Conservation (phyloP, 495 filamentous ascomycete genomes). For the Neurospora pannonica region DNA sequence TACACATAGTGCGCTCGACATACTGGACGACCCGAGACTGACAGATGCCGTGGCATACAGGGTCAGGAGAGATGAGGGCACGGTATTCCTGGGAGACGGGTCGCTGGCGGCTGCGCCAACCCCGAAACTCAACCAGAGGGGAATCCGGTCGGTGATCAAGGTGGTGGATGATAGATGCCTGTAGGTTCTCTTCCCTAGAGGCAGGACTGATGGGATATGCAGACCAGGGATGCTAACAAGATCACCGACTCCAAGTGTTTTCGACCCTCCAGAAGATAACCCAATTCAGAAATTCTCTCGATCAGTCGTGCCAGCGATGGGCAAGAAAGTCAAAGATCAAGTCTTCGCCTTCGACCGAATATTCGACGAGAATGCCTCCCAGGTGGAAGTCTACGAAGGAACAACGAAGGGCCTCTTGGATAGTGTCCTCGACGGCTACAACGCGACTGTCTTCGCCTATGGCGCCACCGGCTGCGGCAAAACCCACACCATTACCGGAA, state of each 20-base stretch:
- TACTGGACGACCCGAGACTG: constrained; percentile 2
- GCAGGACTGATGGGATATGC: not conserved
- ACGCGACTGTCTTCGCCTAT: constrained; percentile 98
- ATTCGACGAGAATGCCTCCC: constrained; percentile 91
- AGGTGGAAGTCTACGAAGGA: constrained; percentile 91
- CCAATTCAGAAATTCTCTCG: constrained; percentile 85
- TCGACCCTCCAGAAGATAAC: constrained; percentile 95
- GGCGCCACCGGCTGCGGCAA: constrained; percentile 95
- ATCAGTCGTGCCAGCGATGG: constrained; percentile 63
- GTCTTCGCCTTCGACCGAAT: constrained; percentile 94
- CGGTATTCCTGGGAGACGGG: constrained; percentile 89
- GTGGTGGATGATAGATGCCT: constrained; percentile 93
- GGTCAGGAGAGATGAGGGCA: constrained; percentile 73
- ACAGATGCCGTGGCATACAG: constrained; percentile 25
- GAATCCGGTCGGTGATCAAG: constrained; percentile 85
- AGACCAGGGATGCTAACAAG: not conserved
- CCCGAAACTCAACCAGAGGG: constrained; percentile 78
- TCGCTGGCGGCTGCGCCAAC: constrained; percentile 76
- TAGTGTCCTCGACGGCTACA: constrained; percentile 94
- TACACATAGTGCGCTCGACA: not conserved
- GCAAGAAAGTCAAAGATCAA: constrained; percentile 95
- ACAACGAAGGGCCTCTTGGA: constrained; percentile 85
- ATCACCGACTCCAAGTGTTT: constrained; percentile 53
- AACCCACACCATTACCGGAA: constrained; percentile 87
- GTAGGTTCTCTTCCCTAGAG: constrained; percentile 44